Evolutionary conservation across 768 basidiomycete species (phyloP).

Genomic region (Dioszegia aurantiaca): DNA sequence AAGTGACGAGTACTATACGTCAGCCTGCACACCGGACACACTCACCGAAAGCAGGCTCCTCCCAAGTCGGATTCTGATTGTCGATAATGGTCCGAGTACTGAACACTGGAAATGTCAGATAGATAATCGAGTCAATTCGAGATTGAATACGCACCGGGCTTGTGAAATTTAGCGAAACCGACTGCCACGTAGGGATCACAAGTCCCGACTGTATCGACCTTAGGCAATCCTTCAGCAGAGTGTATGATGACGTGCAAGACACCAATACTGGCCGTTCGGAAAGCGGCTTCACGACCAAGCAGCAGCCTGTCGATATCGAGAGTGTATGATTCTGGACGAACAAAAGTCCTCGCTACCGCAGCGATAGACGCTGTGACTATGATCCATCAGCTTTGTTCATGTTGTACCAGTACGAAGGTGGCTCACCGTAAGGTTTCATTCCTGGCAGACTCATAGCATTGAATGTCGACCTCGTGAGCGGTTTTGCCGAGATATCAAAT

Average conservation of each 20-base stretch:
- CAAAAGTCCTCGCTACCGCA: constrained; percentile 49
- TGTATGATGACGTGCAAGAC: constrained; percentile 50
- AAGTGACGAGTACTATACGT: constrained; percentile 39
- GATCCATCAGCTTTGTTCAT: background rate
- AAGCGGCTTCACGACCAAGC: constrained; percentile 44
- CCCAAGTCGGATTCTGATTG: constrained; percentile 49
- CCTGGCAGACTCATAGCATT: constrained; percentile 52
- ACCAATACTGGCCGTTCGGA: constrained; percentile 45
- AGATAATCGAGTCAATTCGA: background rate
- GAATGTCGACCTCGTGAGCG: constrained; percentile 43
- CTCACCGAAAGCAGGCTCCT: constrained; percentile 50
- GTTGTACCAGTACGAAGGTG: too few relatives aligned
- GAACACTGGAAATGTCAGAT: constrained; percentile 30
- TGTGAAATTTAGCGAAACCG: constrained; percentile 46
- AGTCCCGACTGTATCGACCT: constrained; percentile 44
- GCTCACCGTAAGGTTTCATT: constrained; percentile 47
- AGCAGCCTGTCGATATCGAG: constrained; percentile 52
- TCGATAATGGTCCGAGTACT: constrained; percentile 50
- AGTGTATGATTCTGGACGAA: constrained; percentile 49
- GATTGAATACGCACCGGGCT: constrained; percentile 30
- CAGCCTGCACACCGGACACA: background rate
- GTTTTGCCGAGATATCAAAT: constrained; percentile 51
- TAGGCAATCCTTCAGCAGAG: constrained; percentile 38
- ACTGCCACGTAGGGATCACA: constrained; percentile 52
- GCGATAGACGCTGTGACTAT: constrained; percentile 42